Evolutionary conservation across 2,329 filamentous ascomycete genomes (phyloP).

Genomic region (Xylaria arbuscula): DNA sequence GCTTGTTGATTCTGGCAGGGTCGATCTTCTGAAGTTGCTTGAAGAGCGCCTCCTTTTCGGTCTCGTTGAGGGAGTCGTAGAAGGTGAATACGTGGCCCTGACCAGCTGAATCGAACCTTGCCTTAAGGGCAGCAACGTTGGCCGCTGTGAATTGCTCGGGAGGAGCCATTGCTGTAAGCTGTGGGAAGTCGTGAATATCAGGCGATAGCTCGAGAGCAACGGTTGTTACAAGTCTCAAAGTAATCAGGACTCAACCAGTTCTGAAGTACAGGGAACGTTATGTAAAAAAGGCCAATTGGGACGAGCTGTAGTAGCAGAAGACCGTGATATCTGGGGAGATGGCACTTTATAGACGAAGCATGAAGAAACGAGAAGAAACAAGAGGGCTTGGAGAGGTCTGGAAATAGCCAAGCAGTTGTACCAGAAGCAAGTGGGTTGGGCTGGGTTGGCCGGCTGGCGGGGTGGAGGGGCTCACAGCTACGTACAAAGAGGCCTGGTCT

Average conservation of each 20-base stretch:
- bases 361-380: slow-evolving; percentile 6
- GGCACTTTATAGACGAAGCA: slow-evolving; percentile 29
- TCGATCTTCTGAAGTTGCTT: slow-evolving; percentile 85
- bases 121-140: slow-evolving; percentile 73
- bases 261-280: neutral
- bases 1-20: slow-evolving; percentile 86
- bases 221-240: slow-evolving; percentile 21
- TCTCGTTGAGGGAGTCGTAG: slow-evolving; percentile 79
- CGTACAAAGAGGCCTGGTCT: slow-evolving; percentile 16
- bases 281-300: neutral
- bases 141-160: slow-evolving; percentile 68
- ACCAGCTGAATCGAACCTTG: slow-evolving; percentile 77
- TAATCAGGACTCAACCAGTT: neutral
- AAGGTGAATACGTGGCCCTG: slow-evolving; percentile 89
- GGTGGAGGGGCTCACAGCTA: slow-evolving; percentile 22
- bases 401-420: slow-evolving; percentile 15
- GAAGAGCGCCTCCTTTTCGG: slow-evolving; percentile 82
- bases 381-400: slow-evolving; percentile 26
- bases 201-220: neutral
- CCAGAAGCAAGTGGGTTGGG: slow-evolving; percentile 33
- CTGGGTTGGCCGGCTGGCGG: slow-evolving; percentile 27
- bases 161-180: slow-evolving; percentile 49
- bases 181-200: slow-evolving; percentile 2
- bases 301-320: slow-evolving; percentile 7
- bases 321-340: slow-evolving; percentile 5